These are phyloP conservation scores for Starmerella stigmatis DNA, from an alignment of 805 yeast species.

Conservation along the genomic window DNA sequence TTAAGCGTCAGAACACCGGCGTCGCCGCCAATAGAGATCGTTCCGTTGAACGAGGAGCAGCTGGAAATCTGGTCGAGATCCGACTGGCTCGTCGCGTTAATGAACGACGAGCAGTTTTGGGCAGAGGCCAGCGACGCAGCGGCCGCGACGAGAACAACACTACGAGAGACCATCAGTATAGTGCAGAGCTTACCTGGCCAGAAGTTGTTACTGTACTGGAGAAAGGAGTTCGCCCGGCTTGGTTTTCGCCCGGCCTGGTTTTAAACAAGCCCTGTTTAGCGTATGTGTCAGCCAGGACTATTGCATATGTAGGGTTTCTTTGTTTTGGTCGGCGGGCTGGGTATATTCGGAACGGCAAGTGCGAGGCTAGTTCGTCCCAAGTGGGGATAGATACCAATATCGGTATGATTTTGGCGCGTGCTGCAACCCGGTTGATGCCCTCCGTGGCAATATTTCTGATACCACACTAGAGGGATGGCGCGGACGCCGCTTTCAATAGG, in stretches of 20 bases:
- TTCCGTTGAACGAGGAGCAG: constrained; percentile 76
- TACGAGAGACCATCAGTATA: constrained; percentile 14
- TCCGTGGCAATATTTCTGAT: too few relatives aligned
- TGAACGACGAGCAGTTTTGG: constrained; percentile 28
- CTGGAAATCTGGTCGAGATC: constrained; percentile 63
- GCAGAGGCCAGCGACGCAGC: constrained; percentile 17
- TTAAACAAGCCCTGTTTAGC: constrained; percentile 11
- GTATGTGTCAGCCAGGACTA: constrained; percentile 13
- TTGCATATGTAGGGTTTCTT: constrained; percentile 18
- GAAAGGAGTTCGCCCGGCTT: constrained; percentile 7
- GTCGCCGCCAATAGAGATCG: constrained; percentile 58
- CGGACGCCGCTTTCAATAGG: neutral
- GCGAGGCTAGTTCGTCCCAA: neutral
- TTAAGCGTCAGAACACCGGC: constrained; percentile 43
- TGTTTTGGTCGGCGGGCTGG: constrained; percentile 8
- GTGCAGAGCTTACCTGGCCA: neutral
- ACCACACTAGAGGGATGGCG: too few relatives aligned
- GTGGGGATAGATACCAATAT: neutral
- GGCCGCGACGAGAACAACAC: constrained; percentile 18
- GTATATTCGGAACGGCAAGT: neutral
- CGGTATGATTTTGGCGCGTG: too few relatives aligned
- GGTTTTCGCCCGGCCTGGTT: too few relatives aligned
- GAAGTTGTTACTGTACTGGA: neutral
- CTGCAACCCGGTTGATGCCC: too few relatives aligned
- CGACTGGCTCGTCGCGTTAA: constrained; percentile 71